Evolutionary conservation across 2,329 filamentous ascomycete genomes (phyloP).

Genomic region (Hypocreales sp.): DNA sequence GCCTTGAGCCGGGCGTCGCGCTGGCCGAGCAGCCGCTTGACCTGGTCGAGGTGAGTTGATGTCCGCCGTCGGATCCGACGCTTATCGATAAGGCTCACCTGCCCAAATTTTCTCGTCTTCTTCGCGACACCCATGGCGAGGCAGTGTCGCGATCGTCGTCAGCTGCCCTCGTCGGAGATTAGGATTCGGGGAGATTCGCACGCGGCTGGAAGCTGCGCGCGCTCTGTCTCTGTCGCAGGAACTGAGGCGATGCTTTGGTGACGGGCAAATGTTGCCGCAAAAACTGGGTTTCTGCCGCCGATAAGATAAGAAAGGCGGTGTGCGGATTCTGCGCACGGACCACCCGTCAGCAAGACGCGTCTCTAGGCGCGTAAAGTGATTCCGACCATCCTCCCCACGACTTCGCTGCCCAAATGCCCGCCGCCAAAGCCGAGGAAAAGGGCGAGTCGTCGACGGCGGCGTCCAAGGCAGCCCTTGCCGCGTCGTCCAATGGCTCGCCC

Average conservation of each 20-base stretch:
- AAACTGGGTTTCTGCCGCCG: constrained; percentile 5
- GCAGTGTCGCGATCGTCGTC: no score
- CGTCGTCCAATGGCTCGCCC: constrained; percentile 30
- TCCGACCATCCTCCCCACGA: constrained; percentile 6
- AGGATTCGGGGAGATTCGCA: no score
- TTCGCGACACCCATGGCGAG: constrained; percentile 79
- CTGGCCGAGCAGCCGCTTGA: constrained; percentile 72
- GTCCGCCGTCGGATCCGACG: not conserved
- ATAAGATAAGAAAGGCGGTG: constrained; percentile 10
- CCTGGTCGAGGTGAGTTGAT: no score
- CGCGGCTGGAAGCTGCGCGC: no score
- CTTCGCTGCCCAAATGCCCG: constrained; percentile 25
- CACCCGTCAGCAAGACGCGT: constrained; percentile 15
- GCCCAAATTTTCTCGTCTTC: constrained; percentile 82
- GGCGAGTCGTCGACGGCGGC: constrained; percentile 48
- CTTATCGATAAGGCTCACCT: constrained; percentile 28
- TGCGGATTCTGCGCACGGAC: not conserved
- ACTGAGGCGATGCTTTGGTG: no score
- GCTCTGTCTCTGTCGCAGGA: no score
- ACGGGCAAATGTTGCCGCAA: no score
- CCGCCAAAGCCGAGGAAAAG: constrained; percentile 30
- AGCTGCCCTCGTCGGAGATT: no score
- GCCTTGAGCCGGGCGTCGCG: constrained; percentile 70
- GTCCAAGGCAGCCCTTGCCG: constrained; percentile 37
- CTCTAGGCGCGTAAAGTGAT: constrained; percentile 22